A percentile compares a stretch with the other conserved stretches of the same genome.
Evolutionary conservation across 1,139 yeast species (phyloP).

Genomic region (Geotrichum macrosporum): DNA sequence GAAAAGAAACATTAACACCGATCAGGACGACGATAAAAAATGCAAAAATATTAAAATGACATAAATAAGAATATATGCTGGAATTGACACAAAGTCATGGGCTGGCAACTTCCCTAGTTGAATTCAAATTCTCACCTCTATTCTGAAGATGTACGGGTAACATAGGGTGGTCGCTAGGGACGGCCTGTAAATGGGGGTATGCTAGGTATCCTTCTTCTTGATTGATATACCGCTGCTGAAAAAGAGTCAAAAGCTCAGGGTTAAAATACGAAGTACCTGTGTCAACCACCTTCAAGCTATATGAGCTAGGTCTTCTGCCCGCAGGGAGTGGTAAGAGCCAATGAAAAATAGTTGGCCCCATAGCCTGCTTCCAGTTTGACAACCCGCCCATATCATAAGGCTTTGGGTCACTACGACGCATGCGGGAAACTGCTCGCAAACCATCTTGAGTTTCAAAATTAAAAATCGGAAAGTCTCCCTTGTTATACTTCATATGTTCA

Average conservation of each 20-base stretch:
- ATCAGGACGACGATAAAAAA: no score
- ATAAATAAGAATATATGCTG: no score
- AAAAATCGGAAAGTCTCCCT: conserved; percentile 31
- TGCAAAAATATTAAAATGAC: no score
- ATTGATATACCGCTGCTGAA: conserved; percentile 26
- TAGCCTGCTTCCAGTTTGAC: conserved; percentile 33
- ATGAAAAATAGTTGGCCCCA: conserved; percentile 37
- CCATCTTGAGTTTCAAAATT: conserved; percentile 25
- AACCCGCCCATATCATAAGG: conserved; percentile 36
- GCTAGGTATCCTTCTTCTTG: conserved; percentile 30
- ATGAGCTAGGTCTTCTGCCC: neutral
- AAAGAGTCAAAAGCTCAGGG: conserved; percentile 24
- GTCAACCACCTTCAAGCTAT: no score
- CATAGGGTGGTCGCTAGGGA: neutral
- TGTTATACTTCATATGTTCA: conserved; percentile 34
- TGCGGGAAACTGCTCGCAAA: conserved; percentile 15
- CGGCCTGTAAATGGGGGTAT: neutral
- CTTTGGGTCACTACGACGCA: conserved; percentile 20
- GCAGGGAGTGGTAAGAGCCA: conserved; percentile 39
- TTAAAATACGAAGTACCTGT: no score
- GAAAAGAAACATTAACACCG: no score
- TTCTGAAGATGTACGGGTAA: neutral
- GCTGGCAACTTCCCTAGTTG: no score
- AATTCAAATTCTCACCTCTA: neutral
- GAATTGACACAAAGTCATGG: no score